Evolutionary conservation across 176 grass and related monocot species (phyloP), one percentile per base, ranked within the genome.

Genomic region (maize (Zea mays)): DNA sequence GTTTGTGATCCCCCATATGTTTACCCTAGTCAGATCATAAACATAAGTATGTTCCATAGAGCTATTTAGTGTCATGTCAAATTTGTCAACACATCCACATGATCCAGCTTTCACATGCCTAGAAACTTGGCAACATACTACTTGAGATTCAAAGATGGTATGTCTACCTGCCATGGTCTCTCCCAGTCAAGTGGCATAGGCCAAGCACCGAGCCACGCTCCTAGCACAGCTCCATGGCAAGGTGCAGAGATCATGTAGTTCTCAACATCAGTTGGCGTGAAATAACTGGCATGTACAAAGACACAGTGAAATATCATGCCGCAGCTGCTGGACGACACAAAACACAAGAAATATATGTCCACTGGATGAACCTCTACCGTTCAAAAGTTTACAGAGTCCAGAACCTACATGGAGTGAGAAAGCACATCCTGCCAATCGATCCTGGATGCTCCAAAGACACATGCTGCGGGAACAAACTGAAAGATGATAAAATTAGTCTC

Each of bases 131-230:
- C 15, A 74, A 46, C 20, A 74, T 35, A 67, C 9, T 51, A 4
- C 10, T 52, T 19, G 2, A 71, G 40, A 65, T 56, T 48, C 3
- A 57, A 43, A 81, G 16, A 38, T 48, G 50, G 48, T 76, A 70
- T 59, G 10, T 60, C 76, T 81, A 95, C 92, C 96, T 99, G 96
- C 92, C 96, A 95, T 46, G 85, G 81, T 52, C 90, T 95, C 69
- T 99, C 96, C 96, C 92, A 95, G 51, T 99, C 96, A 71, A 99
- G 96, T 39, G 92, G 96, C 96, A 95, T 99, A 54, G 96, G 92
- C 89, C 91, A 99, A 81, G 92, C 90, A 83, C 92, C 88, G 49
- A 99, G 61, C 96, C 96, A 99, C 68, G 90, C 92, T 84, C 96
- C 96, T 35, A 99, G 51, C 46, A 99, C 72, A 83, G 96, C 88